phyloP scores from a whole-genome alignment of 371 early-diverging fungal genomes.

The Coemansia sp. region DNA sequence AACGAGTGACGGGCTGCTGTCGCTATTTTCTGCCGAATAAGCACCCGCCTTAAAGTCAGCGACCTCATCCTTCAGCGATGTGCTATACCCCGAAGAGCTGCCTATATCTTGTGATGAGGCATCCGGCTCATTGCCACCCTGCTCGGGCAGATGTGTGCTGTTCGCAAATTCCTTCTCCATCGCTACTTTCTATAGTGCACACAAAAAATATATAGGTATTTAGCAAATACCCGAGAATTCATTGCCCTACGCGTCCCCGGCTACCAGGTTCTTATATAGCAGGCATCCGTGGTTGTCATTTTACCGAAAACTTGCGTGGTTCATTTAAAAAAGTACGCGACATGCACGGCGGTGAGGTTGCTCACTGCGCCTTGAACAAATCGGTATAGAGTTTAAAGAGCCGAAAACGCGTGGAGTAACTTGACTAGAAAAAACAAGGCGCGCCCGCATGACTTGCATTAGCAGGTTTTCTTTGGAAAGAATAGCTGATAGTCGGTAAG shows the following conservation, averaged over 20 bases:
- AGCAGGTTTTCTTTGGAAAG: too few species aligned
- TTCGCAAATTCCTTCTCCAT: background rate
- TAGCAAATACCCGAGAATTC: too few species aligned
- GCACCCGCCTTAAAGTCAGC: background rate
- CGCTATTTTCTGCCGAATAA: background rate
- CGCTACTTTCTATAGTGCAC: background rate
- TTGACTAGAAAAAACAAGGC: too few species aligned
- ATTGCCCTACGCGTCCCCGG: too few species aligned
- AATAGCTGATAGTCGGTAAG: too few species aligned
- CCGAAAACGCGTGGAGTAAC: too few species aligned
- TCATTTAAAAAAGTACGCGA: background rate
- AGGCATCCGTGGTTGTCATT: background rate
- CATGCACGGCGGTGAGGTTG: conserved; percentile 2
- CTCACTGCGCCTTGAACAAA: conserved; percentile 2
- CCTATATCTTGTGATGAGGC: too few species aligned
- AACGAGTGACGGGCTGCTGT: background rate
- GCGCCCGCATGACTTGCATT: too few species aligned
- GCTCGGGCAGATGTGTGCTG: background rate
- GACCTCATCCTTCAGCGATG: conserved; percentile 2
- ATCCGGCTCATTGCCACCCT: background rate
- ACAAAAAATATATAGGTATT: background rate
- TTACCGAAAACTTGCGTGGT: background rate
- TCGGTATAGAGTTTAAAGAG: too few species aligned
- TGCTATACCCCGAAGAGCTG: background rate
- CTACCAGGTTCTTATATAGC: too few species aligned